Conservation (phyloP, 306 rosid genomes). For the Sicyos baderoa region DNA sequence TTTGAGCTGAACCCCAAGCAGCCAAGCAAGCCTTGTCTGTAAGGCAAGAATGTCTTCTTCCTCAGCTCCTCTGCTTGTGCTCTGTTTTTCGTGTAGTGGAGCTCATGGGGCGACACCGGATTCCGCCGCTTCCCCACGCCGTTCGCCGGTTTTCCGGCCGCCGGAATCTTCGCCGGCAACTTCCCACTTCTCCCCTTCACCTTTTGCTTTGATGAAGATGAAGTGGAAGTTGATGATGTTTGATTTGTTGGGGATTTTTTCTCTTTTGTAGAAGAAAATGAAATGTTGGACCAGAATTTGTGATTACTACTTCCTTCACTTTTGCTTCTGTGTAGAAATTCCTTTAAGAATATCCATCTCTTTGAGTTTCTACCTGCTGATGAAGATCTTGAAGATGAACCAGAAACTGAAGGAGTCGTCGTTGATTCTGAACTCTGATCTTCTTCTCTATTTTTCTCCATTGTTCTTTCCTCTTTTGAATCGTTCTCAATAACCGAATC, state of each 20-base stretch:
- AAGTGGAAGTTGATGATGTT: background rate
- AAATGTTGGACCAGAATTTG: constrained; percentile 79
- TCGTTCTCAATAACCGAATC: constrained; percentile 21
- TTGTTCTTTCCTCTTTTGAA: constrained; percentile 25
- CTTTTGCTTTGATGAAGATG: constrained; percentile 20
- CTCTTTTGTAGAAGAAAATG: constrained; percentile 61
- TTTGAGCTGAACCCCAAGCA: constrained; percentile 93
- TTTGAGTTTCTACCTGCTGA: constrained; percentile 90
- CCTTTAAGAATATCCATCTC: constrained; percentile 79
- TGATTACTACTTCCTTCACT: constrained; percentile 83
- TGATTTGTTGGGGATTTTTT: constrained; percentile 35
- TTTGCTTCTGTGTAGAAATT: constrained; percentile 78
- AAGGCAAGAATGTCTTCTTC: constrained; percentile 89
- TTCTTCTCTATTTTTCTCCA: constrained; percentile 28
- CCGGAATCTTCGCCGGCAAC: constrained; percentile 35
- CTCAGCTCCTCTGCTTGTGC: constrained; percentile 90
- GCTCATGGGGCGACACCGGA: constrained; percentile 79
- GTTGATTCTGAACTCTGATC: constrained; percentile 29
- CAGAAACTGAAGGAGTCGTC: constrained; percentile 50
- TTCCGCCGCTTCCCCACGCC: constrained; percentile 72
- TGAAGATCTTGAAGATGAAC: constrained; percentile 79
- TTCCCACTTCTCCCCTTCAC: constrained; percentile 23
- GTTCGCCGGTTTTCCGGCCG: constrained; percentile 45
- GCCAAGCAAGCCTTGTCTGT: constrained; percentile 79
- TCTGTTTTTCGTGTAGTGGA: constrained; percentile 73